Evolutionary conservation across 2,329 filamentous ascomycete species (phyloP).

Genomic region (Venturia nashicola): DNA sequence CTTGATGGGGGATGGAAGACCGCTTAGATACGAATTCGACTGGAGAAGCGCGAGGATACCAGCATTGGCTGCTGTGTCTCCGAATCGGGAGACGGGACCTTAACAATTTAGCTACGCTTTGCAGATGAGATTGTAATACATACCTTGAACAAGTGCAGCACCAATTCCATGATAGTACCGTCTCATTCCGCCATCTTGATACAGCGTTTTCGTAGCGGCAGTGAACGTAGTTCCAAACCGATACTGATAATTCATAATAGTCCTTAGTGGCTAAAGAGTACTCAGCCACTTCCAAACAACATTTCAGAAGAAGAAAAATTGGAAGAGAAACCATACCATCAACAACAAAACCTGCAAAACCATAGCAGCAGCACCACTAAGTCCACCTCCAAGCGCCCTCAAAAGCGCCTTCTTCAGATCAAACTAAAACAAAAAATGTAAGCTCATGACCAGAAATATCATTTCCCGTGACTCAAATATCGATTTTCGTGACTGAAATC

Average conservation of each 20-base stretch:
- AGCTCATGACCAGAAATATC: background rate
- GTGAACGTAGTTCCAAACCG: background rate
- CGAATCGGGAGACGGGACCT: background rate
- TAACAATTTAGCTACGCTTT: background rate
- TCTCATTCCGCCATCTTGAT: background rate
- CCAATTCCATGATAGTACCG: background rate
- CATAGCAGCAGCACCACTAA: background rate
- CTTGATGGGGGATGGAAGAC: background rate
- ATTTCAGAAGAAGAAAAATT: background rate
- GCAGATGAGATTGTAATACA: background rate
- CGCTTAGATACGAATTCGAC: background rate
- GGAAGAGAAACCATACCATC: background rate
- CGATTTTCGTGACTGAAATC: background rate
- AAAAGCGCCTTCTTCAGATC: background rate
- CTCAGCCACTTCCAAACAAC: background rate
- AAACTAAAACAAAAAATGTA: background rate
- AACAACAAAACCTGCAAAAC: background rate
- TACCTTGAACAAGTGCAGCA: background rate
- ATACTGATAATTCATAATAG: background rate
- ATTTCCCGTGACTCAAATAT: background rate
- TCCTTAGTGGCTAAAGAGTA: background rate
- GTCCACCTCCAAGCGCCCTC: background rate
- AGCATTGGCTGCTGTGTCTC: background rate
- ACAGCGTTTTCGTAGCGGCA: background rate
- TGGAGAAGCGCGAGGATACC: background rate